phyloP scores from a whole-genome alignment of 805 yeast species.

The Kluyveromyces siamensis region DNA sequence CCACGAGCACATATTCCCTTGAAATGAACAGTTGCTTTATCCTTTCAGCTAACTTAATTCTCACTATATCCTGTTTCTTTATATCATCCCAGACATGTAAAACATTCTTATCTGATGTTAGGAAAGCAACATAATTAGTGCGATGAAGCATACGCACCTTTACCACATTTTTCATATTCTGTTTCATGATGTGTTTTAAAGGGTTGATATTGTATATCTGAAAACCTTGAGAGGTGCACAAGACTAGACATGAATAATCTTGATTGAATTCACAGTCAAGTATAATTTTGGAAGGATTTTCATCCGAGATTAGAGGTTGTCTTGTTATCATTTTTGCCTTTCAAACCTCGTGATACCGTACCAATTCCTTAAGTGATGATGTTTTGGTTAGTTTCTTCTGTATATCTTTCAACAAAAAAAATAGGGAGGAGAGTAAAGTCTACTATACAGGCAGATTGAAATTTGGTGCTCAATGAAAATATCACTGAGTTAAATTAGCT shows the following conservation, averaged over 20 bases:
- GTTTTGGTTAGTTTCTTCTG: no score
- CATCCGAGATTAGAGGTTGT: neutral
- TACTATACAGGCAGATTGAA: no score
- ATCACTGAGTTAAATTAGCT: no score
- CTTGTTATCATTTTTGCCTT: neutral
- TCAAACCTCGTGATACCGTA: neutral
- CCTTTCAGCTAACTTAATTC: constrained; percentile 67
- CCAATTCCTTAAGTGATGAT: no score
- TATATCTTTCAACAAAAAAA: no score
- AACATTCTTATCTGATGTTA: constrained; percentile 85
- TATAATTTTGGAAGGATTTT: neutral
- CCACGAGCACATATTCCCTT: constrained; percentile 66
- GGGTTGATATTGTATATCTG: constrained; percentile 84
- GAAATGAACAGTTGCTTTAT: constrained; percentile 68
- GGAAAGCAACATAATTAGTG: constrained; percentile 81
- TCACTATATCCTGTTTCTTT: constrained; percentile 61
- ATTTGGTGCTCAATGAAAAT: no score
- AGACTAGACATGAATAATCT: constrained; percentile 83
- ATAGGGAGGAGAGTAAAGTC: no score
- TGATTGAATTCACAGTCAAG: constrained; percentile 51
- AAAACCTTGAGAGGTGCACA: constrained; percentile 75
- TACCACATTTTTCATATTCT: constrained; percentile 14
- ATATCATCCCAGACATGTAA: constrained; percentile 89
- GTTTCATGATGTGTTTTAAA: constrained; percentile 26
- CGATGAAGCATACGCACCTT: constrained; percentile 66